Evolutionary conservation across 306 rosid genomes (phyloP), one percentile per base, ranked within the genome.

Genomic region (Prinsepia uniflora): DNA sequence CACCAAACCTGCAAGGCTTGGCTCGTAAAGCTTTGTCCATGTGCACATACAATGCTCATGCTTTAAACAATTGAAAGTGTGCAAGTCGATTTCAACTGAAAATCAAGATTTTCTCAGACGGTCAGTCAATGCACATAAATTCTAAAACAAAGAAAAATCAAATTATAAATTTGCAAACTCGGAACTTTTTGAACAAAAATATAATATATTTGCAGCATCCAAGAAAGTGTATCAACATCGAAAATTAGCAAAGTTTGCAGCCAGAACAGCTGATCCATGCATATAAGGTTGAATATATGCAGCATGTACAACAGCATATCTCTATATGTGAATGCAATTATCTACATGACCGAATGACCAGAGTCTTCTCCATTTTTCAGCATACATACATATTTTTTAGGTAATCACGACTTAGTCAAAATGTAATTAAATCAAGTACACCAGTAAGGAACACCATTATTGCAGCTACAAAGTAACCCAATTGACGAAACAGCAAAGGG

Each of bases 1-100:
- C 78, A 72, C 75, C 77, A 66, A 75, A 66, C 53, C 53, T 72
- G 49, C 75, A 76, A 68, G 71, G 54, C 75, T 76, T 67, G 71
- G 52, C 36, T 48, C 40, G 36, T 40, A 58, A 48, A 45, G 75
- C 61, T 72, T 62, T 62, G 68, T 76, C 81, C 84, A 79, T 79
- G 73, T 70, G 73, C 59, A 12, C 56, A 12, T 22, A 34, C 71
- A 66, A 70, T 20, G 79, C 70, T 79, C 83, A 79, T 79, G 65
- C 80, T 79, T 75, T 43, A 48, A 13, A 34, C 63, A 48, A 22
- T 34, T 9, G 10, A 34, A 63, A 61, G 47, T 70, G 47, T 36
- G 43, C 46, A 63, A 48, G 47, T 70, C 41, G 40, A 50, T 58
- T 45, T 20, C 61, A 68, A 55, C 74, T 62, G 78, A 46, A 72